A percentile compares a stretch with the other conserved stretches of the same genome.
Evolutionary conservation across 2,329 filamentous ascomycete species (phyloP).

Genomic region (Clonostachys sp.): DNA sequence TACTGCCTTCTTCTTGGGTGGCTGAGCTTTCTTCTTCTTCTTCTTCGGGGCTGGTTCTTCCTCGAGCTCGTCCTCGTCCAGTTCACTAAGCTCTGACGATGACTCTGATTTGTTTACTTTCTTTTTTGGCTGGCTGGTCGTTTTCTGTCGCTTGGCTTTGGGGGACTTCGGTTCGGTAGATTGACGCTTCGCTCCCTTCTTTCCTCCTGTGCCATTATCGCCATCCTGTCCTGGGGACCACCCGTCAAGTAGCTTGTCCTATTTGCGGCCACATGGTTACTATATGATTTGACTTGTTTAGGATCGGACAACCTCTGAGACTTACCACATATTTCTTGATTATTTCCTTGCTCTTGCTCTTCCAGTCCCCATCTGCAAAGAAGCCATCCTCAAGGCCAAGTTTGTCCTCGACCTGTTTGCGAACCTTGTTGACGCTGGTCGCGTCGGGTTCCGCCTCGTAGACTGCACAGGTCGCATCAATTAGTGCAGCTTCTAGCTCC

Average conservation of each 20-base stretch:
- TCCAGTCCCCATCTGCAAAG: constrained; percentile 47
- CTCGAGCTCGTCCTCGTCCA: constrained; percentile 20
- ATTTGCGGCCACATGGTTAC: constrained; percentile 2
- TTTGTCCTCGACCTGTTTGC: constrained; percentile 44
- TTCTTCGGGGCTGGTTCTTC: constrained; percentile 9
- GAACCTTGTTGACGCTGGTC: constrained; percentile 53
- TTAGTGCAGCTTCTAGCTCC: constrained; percentile 38
- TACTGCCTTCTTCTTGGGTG: not conserved
- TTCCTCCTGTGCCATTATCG: constrained; percentile 12
- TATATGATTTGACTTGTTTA: not conserved
- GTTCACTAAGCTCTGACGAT: constrained; percentile 16
- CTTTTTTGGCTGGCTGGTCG: constrained; percentile 19
- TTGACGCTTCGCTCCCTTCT: constrained; percentile 22
- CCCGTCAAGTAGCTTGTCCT: constrained; percentile 30
- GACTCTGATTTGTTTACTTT: constrained; percentile 22
- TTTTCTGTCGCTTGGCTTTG: constrained; percentile 31
- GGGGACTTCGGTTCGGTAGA: constrained; percentile 25
- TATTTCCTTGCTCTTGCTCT: constrained; percentile 51
- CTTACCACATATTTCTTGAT: constrained; percentile 52
- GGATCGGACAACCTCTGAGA: constrained; percentile 4
- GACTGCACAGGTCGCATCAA: constrained; percentile 38
- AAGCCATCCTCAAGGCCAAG: constrained; percentile 45
- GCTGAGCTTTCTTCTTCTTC: constrained; percentile 7
- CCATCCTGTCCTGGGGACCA: constrained; percentile 15
- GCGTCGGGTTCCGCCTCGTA: constrained; percentile 37